A percentile compares a stretch with the other conserved stretches of the same genome.
Evolutionary conservation across 2,329 filamentous ascomycete species (phyloP).

Genomic region (Chlorencoelia australis): DNA sequence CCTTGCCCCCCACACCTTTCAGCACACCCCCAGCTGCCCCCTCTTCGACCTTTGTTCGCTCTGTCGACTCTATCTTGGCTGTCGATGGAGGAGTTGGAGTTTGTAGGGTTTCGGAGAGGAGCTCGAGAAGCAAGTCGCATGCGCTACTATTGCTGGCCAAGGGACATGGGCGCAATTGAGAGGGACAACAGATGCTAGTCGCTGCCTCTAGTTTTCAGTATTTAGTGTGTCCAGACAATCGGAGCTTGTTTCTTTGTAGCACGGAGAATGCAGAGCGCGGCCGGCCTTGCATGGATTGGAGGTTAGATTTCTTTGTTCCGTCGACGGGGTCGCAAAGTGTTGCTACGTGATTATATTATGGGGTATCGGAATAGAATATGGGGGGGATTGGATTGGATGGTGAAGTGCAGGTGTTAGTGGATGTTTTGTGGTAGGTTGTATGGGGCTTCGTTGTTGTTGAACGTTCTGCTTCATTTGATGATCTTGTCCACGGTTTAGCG

Average conservation of each 20-base stretch:
- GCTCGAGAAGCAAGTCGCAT: constrained; percentile 21
- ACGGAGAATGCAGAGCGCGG: constrained; percentile 22
- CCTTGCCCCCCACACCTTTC: constrained; percentile 19
- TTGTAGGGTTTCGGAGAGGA: constrained; percentile 7
- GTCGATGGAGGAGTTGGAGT: constrained; percentile 10
- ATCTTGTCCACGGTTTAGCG: too few relatives aligned
- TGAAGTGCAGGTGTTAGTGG: too few relatives aligned
- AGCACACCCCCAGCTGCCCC: constrained; percentile 20
- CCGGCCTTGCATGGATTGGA: constrained; percentile 22
- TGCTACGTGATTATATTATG: too few relatives aligned
- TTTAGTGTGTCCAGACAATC: constrained; percentile 4
- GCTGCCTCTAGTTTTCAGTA: neutral
- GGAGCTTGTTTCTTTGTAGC: constrained; percentile 11
- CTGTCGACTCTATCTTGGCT: constrained; percentile 29
- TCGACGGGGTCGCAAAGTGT: too few relatives aligned
- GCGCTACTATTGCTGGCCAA: constrained; percentile 19
- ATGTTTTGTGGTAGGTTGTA: too few relatives aligned
- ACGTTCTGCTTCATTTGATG: too few relatives aligned
- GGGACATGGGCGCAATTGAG: constrained; percentile 23
- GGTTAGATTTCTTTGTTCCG: constrained; percentile 12
- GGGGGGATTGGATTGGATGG: too few relatives aligned
- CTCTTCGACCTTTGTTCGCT: constrained; percentile 17
- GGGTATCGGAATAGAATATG: too few relatives aligned
- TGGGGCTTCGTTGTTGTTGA: too few relatives aligned
- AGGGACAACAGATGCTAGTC: constrained; percentile 1